A percentile compares a stretch with the other conserved stretches of the same genome.
Conservation (phyloP, 192 early-diverging fungal genomes). For the Backusella luteola region DNA sequence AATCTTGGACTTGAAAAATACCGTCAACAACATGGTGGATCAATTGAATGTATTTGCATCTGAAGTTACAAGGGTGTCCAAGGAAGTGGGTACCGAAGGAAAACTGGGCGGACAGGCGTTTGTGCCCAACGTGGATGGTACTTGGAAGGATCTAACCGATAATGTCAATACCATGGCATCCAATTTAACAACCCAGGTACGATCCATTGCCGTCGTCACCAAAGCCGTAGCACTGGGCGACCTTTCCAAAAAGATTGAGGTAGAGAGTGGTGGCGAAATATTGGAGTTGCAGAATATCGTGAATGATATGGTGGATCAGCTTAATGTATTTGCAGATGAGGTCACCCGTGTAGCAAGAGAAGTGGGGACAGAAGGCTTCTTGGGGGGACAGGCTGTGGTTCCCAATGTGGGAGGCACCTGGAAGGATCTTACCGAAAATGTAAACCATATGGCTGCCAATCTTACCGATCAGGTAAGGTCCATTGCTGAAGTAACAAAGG, state of each 20-base stretch:
- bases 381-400: conserved; percentile 62
- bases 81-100: conserved; percentile 63
- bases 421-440: conserved; percentile 51
- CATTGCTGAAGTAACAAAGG: conserved; percentile 60
- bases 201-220: conserved; percentile 52
- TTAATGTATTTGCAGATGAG: conserved; percentile 54
- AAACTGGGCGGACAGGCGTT: conserved; percentile 58
- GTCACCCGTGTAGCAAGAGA: conserved; percentile 73
- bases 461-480: conserved; percentile 59
- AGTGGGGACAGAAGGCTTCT: conserved; percentile 69
- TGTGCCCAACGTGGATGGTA: conserved; percentile 51
- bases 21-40: conserved; percentile 60
- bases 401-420: conserved; percentile 39
- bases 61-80: conserved; percentile 58
- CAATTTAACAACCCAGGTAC: conserved; percentile 62
- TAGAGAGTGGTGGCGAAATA: conserved; percentile 53
- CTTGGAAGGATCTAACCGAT: conserved; percentile 59
- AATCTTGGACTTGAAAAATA: conserved; percentile 54
- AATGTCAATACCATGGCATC: conserved; percentile 64
- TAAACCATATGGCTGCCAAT: conserved; percentile 54
- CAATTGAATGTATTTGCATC: conserved; percentile 50
- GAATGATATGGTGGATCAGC: conserved; percentile 58
- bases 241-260: conserved; percentile 50
- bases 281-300: conserved; percentile 66
- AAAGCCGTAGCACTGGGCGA: conserved; percentile 57